Percentiles rank a stretch among this genome's conserved stretches.
Conservation (phyloP, 2,329 filamentous ascomycete genomes). For the Coniosporium tulheliwenetii region DNA sequence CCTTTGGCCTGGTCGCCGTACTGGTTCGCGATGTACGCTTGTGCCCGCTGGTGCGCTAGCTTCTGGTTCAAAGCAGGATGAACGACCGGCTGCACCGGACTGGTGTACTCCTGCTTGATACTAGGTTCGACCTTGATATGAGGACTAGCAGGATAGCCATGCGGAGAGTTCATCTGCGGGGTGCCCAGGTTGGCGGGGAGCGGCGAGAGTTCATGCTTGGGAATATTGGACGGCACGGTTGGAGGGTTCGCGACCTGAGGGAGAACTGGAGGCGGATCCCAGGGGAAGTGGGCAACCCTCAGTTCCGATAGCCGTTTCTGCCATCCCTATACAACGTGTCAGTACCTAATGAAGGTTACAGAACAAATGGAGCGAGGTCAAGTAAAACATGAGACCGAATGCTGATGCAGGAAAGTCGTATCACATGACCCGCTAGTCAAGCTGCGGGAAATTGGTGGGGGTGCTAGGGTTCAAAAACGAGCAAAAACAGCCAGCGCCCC, state of each 20-base stretch:
- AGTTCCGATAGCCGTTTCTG: constrained; percentile 78
- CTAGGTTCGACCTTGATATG: constrained; percentile 38
- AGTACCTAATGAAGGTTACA: constrained; percentile 7
- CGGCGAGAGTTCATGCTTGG: constrained; percentile 15
- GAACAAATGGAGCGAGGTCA: constrained; percentile 1
- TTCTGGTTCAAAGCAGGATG: constrained; percentile 23
- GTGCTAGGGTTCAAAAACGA: too few species aligned
- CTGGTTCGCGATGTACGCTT: constrained; percentile 34
- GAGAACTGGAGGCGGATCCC: constrained; percentile 74
- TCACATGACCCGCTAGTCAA: too few species aligned
- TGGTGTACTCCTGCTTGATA: not conserved
- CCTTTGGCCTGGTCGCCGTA: constrained; percentile 50
- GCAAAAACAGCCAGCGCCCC: too few species aligned
- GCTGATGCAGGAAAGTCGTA: too few species aligned
- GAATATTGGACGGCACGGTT: constrained; percentile 24
- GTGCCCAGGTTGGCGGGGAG: constrained; percentile 10
- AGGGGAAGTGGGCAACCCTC: constrained; percentile 78
- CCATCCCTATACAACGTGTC: constrained; percentile 54
- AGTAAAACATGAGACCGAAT: constrained; percentile 1
- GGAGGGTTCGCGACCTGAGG: constrained; percentile 20
- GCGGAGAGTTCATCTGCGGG: constrained; percentile 9
- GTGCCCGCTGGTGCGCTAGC: constrained; percentile 38
- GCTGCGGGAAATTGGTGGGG: too few species aligned
- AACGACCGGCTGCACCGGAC: not conserved
- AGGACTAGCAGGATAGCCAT: constrained; percentile 15